Percentiles rank a stretch among this genome's conserved stretches.
phyloP scores from a whole-genome alignment of 306 rosid species.

The Urtica urens region DNA sequence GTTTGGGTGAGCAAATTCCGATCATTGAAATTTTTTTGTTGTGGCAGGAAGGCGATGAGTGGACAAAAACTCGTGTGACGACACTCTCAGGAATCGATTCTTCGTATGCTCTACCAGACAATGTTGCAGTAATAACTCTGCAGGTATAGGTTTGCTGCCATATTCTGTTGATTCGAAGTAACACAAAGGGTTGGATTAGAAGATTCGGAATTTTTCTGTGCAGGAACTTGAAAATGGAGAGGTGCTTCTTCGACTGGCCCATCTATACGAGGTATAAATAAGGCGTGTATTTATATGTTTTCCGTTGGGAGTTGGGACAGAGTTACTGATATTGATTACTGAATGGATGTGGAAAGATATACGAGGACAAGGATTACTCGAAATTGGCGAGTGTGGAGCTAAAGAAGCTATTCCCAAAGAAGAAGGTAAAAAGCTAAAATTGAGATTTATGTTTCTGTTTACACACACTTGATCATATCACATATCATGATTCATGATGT shows the following conservation, averaged over 20 bases:
- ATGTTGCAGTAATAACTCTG: slow-evolving; percentile 62
- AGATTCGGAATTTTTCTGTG: slow-evolving; percentile 2
- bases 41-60: slow-evolving; percentile 50
- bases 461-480: no score
- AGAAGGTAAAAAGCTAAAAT: slow-evolving; percentile 46
- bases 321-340: slow-evolving; percentile 18
- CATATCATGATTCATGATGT: background rate
- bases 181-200: background rate
- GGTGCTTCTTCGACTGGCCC: slow-evolving; percentile 72
- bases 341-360: slow-evolving; percentile 31
- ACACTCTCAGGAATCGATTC: slow-evolving; percentile 62
- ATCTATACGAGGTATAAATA: slow-evolving; percentile 64
- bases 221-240: slow-evolving; percentile 73
- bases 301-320: no score
- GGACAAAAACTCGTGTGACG: slow-evolving; percentile 47
- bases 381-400: slow-evolving; percentile 50
- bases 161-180: background rate
- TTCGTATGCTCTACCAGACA: slow-evolving; percentile 55
- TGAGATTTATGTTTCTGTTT: no score
- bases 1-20: background rate
- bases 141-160: slow-evolving; percentile 38
- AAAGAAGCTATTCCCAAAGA: slow-evolving; percentile 56
- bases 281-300: no score
- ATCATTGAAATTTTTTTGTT: background rate
- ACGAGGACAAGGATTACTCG: slow-evolving; percentile 77